These are phyloP conservation scores for Rhodomyrtus psidioides DNA, from an alignment of 441 rosid species.

Conservation along the genomic window DNA sequence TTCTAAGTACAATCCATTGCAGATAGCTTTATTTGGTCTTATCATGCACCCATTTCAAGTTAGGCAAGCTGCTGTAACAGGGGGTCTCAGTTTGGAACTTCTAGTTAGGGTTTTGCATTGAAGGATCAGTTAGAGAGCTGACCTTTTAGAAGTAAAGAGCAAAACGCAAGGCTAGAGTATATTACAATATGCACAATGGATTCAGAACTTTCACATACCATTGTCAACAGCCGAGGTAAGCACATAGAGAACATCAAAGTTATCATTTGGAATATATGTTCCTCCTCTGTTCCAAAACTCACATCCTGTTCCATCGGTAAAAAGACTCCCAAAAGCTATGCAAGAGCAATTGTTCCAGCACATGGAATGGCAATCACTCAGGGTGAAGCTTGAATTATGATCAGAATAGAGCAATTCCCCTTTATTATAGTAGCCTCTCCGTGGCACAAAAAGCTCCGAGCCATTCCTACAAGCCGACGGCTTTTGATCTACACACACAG, in stretches of 20 bases:
- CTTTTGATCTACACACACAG: slow-evolving; percentile 37
- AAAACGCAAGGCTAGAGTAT: neutral
- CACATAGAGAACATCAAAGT: slow-evolving; percentile 16
- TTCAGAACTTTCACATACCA: neutral
- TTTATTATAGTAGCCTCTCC: slow-evolving; percentile 26
- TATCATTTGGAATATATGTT: slow-evolving; percentile 17
- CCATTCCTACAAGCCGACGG: slow-evolving; percentile 34
- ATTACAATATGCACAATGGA: neutral
- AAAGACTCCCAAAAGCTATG: slow-evolving; percentile 22
- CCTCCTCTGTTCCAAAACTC: slow-evolving; percentile 32
- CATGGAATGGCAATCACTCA: slow-evolving; percentile 43
- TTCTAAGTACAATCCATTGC: neutral
- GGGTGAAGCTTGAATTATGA: slow-evolving; percentile 12
- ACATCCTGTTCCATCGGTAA: slow-evolving; percentile 29
- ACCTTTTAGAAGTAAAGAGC: neutral
- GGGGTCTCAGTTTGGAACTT: neutral
- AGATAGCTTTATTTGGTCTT: neutral
- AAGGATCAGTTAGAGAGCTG: neutral
- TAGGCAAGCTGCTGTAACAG: neutral
- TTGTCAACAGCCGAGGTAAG: slow-evolving; percentile 12
- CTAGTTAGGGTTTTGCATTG: neutral
- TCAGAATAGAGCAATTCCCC: slow-evolving; percentile 5
- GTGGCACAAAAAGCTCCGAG: slow-evolving; percentile 24
- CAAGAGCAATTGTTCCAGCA: slow-evolving; percentile 63
- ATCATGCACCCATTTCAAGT: neutral